A percentile compares a stretch with the other conserved stretches of the same genome.
Conservation (phyloP, 1,284 basidiomycete genomes). For the Malassezia sympodialis region DNA sequence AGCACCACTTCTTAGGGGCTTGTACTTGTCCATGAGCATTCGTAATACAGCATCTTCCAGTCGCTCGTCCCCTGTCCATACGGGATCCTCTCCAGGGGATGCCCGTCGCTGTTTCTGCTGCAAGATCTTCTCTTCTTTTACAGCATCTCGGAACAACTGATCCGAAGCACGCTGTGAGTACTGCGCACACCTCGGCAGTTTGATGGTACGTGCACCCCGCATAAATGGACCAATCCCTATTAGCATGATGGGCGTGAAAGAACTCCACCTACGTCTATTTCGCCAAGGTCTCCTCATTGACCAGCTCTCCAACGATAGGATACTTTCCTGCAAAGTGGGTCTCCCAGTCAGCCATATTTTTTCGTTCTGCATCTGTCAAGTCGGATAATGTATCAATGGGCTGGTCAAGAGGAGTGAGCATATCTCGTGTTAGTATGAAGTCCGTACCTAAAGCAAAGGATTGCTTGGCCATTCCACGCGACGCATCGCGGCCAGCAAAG, state of each 20-base stretch:
- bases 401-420: slow-evolving; percentile 75
- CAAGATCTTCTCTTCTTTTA: neutral
- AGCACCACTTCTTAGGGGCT: slow-evolving; percentile 20
- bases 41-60: slow-evolving; percentile 34
- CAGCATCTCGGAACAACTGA: slow-evolving; percentile 9
- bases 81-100: slow-evolving; percentile 17
- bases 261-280: neutral
- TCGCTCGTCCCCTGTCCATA: slow-evolving; percentile 38
- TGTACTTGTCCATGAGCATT: slow-evolving; percentile 45
- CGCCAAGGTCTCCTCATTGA: slow-evolving; percentile 26
- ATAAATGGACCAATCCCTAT: neutral
- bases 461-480: slow-evolving; percentile 90
- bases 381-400: slow-evolving; percentile 73
- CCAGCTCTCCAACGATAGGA: slow-evolving; percentile 38
- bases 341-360: slow-evolving; percentile 40
- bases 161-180: slow-evolving; percentile 1
- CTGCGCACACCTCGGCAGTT: neutral
- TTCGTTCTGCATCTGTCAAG: slow-evolving; percentile 64
- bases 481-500: slow-evolving; percentile 87
- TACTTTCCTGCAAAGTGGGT: slow-evolving; percentile 42
- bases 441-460: slow-evolving; percentile 73
- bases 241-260: neutral
- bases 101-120: neutral
- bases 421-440: slow-evolving; percentile 52
- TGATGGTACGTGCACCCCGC: neutral